phyloP scores from a whole-genome alignment of 441 rosid species.

The Breynia disticha region DNA sequence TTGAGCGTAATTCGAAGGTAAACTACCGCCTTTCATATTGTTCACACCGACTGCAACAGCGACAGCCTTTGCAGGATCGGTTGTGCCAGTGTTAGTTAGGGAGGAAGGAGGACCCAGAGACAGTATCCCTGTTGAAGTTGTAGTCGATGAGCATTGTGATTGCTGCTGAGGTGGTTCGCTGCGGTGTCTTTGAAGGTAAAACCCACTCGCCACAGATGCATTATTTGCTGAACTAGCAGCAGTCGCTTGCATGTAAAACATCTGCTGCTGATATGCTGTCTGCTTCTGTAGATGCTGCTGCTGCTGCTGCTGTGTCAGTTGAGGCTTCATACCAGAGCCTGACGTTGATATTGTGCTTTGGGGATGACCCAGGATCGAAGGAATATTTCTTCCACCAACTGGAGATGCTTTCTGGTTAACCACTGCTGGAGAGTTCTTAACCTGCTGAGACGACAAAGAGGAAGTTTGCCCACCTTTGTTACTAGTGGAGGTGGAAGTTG shows the following conservation, averaged over 20 bases:
- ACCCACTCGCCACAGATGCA: conserved; percentile 36
- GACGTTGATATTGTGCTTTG: conserved; percentile 32
- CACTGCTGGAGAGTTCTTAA: conserved; percentile 47
- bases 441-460: conserved; percentile 50
- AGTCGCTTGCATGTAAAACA: conserved; percentile 41
- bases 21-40: conserved; percentile 60
- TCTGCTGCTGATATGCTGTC: conserved; percentile 50
- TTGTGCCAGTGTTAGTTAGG: conserved; percentile 27
- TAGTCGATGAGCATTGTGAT: conserved; percentile 28
- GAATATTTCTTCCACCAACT: conserved; percentile 45
- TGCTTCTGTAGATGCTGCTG: conserved; percentile 48
- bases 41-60: conserved; percentile 34
- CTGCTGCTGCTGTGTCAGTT: conserved; percentile 38
- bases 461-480: conserved; percentile 71
- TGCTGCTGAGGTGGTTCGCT: conserved; percentile 47
- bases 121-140: conserved; percentile 43
- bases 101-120: conserved; percentile 41
- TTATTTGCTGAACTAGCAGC: conserved; percentile 27
- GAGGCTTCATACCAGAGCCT: conserved; percentile 47
- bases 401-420: conserved; percentile 50
- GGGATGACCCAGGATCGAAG: conserved; percentile 66
- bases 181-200: conserved; percentile 56
- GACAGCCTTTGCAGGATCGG: conserved; percentile 71
- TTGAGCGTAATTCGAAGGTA: conserved; percentile 36
- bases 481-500: conserved; percentile 49